Percentiles rank a stretch among this genome's conserved stretches.
phyloP scores from a whole-genome alignment of 2,329 filamentous ascomycete species.

The Elsinoe fawcettii region DNA sequence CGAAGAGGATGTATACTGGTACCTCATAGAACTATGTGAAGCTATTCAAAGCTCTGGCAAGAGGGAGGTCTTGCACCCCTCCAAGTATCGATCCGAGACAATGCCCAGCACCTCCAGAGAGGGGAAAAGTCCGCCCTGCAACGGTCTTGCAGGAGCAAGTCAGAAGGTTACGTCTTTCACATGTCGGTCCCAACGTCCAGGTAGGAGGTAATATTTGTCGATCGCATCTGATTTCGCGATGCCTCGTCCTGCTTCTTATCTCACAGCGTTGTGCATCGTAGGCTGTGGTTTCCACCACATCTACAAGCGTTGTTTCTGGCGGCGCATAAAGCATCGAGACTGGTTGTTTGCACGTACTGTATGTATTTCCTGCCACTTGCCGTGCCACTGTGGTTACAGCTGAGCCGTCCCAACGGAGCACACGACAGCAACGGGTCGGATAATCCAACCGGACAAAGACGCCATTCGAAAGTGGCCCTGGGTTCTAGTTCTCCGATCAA shows the following conservation, averaged over 20 bases:
- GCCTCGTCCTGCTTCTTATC: neutral
- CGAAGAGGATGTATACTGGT: constrained; percentile 2
- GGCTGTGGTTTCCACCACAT: neutral
- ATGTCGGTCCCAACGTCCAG: constrained; percentile 1
- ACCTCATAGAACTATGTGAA: neutral
- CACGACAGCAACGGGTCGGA: constrained; percentile 2
- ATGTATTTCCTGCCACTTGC: neutral
- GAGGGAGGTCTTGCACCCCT: neutral
- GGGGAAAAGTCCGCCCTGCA: constrained; percentile 1
- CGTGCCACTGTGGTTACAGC: neutral
- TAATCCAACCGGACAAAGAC: neutral
- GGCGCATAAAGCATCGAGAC: neutral
- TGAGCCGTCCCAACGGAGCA: neutral
- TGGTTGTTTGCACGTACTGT: neutral
- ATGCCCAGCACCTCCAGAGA: neutral
- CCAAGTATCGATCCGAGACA: neutral
- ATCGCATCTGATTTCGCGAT: neutral
- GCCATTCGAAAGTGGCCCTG: neutral
- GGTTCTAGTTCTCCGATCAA: neutral
- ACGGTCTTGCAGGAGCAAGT: neutral
- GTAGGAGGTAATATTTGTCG: neutral
- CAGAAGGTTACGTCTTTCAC: constrained; percentile 3
- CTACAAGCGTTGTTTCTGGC: neutral
- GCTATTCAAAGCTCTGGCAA: neutral
- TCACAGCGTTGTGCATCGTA: neutral